These are phyloP conservation scores for Hippophae rhamnoides DNA, from an alignment of 306 rosid species.

Conservation along the genomic window DNA sequence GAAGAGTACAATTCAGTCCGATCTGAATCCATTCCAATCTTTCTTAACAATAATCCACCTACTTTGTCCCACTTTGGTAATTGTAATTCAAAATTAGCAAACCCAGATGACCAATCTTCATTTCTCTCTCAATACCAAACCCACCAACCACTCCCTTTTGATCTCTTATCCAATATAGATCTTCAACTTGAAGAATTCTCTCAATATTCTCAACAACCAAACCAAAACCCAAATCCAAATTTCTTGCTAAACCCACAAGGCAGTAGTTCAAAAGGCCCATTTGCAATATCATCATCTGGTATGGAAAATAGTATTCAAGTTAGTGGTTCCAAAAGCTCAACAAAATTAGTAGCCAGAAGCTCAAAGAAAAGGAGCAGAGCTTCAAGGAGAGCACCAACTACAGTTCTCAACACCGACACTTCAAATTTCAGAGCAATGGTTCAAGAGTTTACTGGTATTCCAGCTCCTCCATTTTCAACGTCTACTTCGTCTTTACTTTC, in stretches of 20 bases:
- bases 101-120: constrained; percentile 2
- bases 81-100: constrained; percentile 19
- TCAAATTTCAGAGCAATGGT: constrained; percentile 94
- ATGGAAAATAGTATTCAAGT: too few species aligned
- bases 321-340: too few species aligned
- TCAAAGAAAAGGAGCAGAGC: constrained; percentile 83
- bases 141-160: constrained; percentile 22
- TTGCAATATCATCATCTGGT: too few species aligned
- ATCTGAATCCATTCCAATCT: constrained; percentile 18
- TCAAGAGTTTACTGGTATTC: constrained; percentile 91
- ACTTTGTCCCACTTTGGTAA: constrained; percentile 5
- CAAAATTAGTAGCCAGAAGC: constrained; percentile 9
- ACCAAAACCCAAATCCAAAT: constrained; percentile 30
- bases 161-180: constrained; percentile 28
- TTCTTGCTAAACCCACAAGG: constrained; percentile 34
- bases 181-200: constrained; percentile 21
- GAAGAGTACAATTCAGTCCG: constrained; percentile 62
- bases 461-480: constrained; percentile 70
- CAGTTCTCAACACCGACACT: constrained; percentile 88
- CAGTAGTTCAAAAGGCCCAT: not conserved
- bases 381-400: constrained; percentile 84
- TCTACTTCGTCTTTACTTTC: constrained; percentile 30
- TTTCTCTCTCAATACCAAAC: constrained; percentile 29
- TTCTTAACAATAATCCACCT: constrained; percentile 23
- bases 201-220: constrained; percentile 17